Base-by-base conservation (phyloP, 2,329 filamentous ascomycete species). In the Pseudocercospora fijiensis region DNA sequence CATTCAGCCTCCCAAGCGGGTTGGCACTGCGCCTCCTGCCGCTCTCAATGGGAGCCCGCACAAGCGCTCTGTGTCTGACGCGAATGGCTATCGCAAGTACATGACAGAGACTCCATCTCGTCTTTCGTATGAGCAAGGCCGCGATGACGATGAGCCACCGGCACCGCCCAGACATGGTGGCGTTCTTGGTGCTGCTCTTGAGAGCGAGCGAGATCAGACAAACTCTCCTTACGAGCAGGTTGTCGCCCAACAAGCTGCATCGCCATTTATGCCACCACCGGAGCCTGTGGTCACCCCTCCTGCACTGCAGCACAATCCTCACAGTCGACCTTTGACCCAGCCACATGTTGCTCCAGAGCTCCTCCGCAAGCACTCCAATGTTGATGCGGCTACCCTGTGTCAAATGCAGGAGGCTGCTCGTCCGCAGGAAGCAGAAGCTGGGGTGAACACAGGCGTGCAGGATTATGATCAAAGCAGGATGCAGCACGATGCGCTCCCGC, bases 241-340 rank as follows among this genome's bases (percentile, higher is more conserved):
- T 41, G 81, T 69, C 20, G 65, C 77, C n/a, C 67, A 77, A 52
- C 63, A 53, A 11, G 66, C 75, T 13, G 71, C 73, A 26, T 74
- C 74, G 27, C 76, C 76, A 10, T 59, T 60, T 26, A 43, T 71
- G 60, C 65, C 69, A 7, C 78, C 90, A 5, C 91, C 90, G 1
- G 89, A 90, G 69, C 91, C 91, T 7, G 92, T 97, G 20, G 86
- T 85, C 4, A 81, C 83, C 5, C 93, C 94, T 0, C 94, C 94
- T 2, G 87, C 86, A 10, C 94, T 97, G 75, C 85, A 87, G 55
- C 91, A 96, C 76, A 83, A 84, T 41, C 86, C 92, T 11, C 86
- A 89, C 65, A 85, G 89, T 58, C 84, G 86, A 56, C 92, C 92
- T 4, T 81, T 83, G 1, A 87, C 85, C 64, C 86, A 86, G 66